Base-by-base conservation (phyloP, 257 asterid species). In the Coffea eugenioides region DNA sequence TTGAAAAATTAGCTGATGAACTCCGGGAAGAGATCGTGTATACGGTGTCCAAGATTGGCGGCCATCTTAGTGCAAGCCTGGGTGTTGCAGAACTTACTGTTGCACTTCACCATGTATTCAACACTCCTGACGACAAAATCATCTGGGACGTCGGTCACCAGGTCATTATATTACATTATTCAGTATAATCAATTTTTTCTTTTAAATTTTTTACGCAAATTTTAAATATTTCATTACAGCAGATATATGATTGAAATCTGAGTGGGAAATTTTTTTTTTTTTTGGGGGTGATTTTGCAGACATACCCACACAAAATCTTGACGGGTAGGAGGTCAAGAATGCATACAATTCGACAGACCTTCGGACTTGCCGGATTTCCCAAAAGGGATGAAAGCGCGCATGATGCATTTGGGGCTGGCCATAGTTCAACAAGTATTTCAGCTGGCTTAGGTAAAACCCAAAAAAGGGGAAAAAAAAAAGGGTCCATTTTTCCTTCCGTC, bases 121-220 rank as follows among this genome's bases (percentile, higher is more conserved):
- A 82, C 77, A 84, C 94, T 0, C 97, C 97, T 2, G 83, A 87
- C 4, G 97, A 92, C 36, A 92, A 91, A 66, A 91, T 92, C 51
- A 88, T 92, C n/a, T 92, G 97, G 97, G 95, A 91, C 31, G 95
- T 92, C 12, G 96, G 94, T 10, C 97, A 92, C 76, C 97, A 92
- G 89, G 96, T 91, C 31, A 41, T n/a, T 20, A 8, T 15, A 13
- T 51, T 51, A 7, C 18, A 39, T 70, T 70, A 43, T 70, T 34
- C 21, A 13, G 3, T 41, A 5, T 0, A 16, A 13, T 41, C 0
- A 5, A 2, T 41, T 41, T 71, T 5, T 62, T 31, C 34, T 31
- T 41, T 46, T 36, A 2, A 52, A 36, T 12, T 73, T 11, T 67
- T 16, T 27, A 56, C 23, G 6, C 7, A 16, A 54, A 54, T 4